phyloP scores from a whole-genome alignment of 306 rosid genomes.

The Herpetospermum pedunculosum region DNA sequence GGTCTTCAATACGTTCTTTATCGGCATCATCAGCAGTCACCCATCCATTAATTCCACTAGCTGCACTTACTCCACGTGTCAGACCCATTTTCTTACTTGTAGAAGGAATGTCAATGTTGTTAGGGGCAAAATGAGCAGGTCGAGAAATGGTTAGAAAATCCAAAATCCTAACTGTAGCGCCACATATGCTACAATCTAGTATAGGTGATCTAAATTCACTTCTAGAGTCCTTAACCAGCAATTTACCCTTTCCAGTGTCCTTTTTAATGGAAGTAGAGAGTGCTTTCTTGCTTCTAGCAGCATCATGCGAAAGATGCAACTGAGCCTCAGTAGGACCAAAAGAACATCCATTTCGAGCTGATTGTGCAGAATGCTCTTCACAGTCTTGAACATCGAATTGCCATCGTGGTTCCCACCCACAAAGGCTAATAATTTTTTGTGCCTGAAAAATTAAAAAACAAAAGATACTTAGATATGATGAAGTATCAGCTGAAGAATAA shows the following conservation, averaged over 20 bases:
- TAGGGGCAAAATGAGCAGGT: slow-evolving; percentile 64
- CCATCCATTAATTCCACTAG: slow-evolving; percentile 99
- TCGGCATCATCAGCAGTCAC: slow-evolving; percentile 68
- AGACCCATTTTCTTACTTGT: slow-evolving; percentile 83
- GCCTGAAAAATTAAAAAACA: slow-evolving; percentile 43
- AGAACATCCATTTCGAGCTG: slow-evolving; percentile 89
- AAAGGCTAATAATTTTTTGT: slow-evolving; percentile 89
- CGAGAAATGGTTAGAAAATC: slow-evolving; percentile 79
- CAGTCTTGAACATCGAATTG: slow-evolving; percentile 81
- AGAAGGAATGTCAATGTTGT: slow-evolving; percentile 67
- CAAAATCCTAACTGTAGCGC: slow-evolving; percentile 72
- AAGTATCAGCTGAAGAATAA: neutral
- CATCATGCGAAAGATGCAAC: slow-evolving; percentile 54
- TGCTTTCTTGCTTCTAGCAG: slow-evolving; percentile 55
- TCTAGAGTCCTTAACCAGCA: slow-evolving; percentile 51
- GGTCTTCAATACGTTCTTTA: slow-evolving; percentile 87
- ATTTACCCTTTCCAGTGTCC: slow-evolving; percentile 65
- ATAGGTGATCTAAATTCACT: slow-evolving; percentile 61
- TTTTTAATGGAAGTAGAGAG: slow-evolving; percentile 61
- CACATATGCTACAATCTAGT: slow-evolving; percentile 94
- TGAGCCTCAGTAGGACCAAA: slow-evolving; percentile 65
- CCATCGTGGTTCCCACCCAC: slow-evolving; percentile 99
- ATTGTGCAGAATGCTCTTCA: slow-evolving; percentile 97
- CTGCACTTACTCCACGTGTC: slow-evolving; percentile 98
- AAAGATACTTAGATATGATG: slow-evolving; percentile 12